A percentile compares a stretch with the other conserved stretches of the same genome.
Evolutionary conservation across 768 basidiomycete species (phyloP).

Genomic region (Candolleomyces eurysporus): DNA sequence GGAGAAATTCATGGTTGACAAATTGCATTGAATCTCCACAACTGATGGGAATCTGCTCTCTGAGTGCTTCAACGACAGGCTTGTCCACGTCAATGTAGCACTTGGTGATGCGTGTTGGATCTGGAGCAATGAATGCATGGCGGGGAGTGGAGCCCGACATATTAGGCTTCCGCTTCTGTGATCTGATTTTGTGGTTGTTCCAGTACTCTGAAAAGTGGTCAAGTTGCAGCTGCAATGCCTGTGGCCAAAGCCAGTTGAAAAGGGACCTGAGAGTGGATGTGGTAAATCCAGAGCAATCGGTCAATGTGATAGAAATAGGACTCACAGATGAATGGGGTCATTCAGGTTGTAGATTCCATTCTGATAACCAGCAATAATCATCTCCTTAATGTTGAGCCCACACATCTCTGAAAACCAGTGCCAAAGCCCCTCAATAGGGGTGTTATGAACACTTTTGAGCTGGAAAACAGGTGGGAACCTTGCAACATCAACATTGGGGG

Average conservation of each 20-base stretch:
- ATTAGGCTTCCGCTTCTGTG: no score
- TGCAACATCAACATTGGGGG: constrained; percentile 17
- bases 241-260: constrained; percentile 27
- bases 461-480: constrained; percentile 17
- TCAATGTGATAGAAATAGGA: neutral
- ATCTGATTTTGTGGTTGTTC: no score
- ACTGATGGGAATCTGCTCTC: no score
- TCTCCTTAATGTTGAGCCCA: constrained; percentile 18
- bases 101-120: no score
- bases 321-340: neutral
- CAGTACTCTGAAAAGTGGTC: no score
- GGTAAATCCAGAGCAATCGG: neutral
- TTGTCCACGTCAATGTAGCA: no score
- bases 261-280: constrained; percentile 1
- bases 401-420: neutral
- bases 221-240: constrained; percentile 20
- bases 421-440: no score
- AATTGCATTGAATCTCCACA: no score
- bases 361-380: constrained; percentile 11
- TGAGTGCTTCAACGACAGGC: no score
- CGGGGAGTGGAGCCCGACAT: no score
- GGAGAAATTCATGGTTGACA: no score
- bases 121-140: no score
- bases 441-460: constrained; percentile 13
- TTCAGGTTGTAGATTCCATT: neutral